phyloP scores from a whole-genome alignment of 2,329 filamentous ascomycete species.

The Aureobasidium subglaciale region DNA sequence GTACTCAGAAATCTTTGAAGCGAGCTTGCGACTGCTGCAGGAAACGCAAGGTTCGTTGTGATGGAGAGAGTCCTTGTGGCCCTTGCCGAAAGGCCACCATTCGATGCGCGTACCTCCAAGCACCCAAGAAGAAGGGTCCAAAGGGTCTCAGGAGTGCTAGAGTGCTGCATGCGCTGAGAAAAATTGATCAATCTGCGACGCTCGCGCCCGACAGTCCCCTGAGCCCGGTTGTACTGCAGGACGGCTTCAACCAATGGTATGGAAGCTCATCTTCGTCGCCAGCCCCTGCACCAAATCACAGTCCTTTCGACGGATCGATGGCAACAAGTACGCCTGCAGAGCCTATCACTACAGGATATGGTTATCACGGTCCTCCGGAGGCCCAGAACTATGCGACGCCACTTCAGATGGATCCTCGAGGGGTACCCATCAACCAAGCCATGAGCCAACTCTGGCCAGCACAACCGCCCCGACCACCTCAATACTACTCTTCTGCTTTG shows the following conservation, averaged over 20 bases:
- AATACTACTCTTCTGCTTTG: neutral
- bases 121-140: conserved; percentile 32
- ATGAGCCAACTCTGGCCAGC: neutral
- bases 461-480: neutral
- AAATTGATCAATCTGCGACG: conserved; percentile 27
- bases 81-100: conserved; percentile 31
- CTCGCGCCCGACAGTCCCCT: conserved; percentile 21
- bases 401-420: neutral
- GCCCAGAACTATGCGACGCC: neutral
- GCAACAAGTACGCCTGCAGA: neutral
- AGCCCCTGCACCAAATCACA: neutral
- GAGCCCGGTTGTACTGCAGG: conserved; percentile 17
- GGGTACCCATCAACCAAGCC: neutral
- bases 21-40: conserved; percentile 32
- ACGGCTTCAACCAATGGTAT: conserved; percentile 13
- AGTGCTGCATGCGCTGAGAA: conserved; percentile 28
- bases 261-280: conserved; percentile 16
- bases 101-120: conserved; percentile 30
- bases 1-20: conserved; percentile 19
- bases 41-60: conserved; percentile 31
- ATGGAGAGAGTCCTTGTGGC: conserved; percentile 28
- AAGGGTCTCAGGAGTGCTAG: conserved; percentile 29
- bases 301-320: neutral
- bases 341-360: neutral
- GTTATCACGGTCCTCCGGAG: neutral